A percentile compares a stretch with the other conserved stretches of the same genome.
Conservation (phyloP, 2,329 filamentous ascomycete species). For the Apiospora malaysiana region DNA sequence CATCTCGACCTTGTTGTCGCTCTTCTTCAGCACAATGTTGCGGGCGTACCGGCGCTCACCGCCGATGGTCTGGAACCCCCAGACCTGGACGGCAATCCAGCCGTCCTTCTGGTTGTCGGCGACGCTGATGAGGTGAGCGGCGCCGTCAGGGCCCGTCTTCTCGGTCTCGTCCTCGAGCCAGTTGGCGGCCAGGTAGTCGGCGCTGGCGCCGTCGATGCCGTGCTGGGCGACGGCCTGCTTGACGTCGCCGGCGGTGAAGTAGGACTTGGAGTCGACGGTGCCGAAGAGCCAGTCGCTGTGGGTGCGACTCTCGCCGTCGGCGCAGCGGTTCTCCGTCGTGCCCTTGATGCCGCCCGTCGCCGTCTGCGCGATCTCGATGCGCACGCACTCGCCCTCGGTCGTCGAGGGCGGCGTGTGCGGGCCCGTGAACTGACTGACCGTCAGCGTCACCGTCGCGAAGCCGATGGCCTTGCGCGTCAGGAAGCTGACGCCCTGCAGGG, state of each 20-base stretch:
- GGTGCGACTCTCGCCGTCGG: conserved; percentile 60
- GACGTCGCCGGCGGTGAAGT: conserved; percentile 58
- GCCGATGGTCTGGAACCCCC: conserved; percentile 63
- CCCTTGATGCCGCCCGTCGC: conserved; percentile 74
- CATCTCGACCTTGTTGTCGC: conserved; percentile 52
- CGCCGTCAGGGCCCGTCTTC: conserved; percentile 60
- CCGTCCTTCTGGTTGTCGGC: conserved; percentile 58
- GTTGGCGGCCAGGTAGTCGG: conserved; percentile 57
- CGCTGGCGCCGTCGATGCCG: conserved; percentile 61
- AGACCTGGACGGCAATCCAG: conserved; percentile 64
- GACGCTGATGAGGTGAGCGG: conserved; percentile 68
- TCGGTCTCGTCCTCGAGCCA: conserved; percentile 64
- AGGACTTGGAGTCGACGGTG: conserved; percentile 64
- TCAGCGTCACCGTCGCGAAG: conserved; percentile 71
- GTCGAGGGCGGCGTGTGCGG: conserved; percentile 48
- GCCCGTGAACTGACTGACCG: conserved; percentile 61
- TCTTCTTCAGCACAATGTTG: conserved; percentile 60
- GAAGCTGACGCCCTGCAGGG: conserved; percentile 75
- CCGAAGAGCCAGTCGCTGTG: conserved; percentile 86
- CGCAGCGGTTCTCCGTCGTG: conserved; percentile 61
- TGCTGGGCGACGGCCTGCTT: conserved; percentile 62
- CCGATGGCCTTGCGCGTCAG: conserved; percentile 74
- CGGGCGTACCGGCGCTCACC: conserved; percentile 59
- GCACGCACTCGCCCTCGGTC: conserved; percentile 50
- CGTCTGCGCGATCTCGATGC: conserved; percentile 76